phyloP scores from a whole-genome alignment of 163 green algal species.

The Coccomyxa subellipsoidea region DNA sequence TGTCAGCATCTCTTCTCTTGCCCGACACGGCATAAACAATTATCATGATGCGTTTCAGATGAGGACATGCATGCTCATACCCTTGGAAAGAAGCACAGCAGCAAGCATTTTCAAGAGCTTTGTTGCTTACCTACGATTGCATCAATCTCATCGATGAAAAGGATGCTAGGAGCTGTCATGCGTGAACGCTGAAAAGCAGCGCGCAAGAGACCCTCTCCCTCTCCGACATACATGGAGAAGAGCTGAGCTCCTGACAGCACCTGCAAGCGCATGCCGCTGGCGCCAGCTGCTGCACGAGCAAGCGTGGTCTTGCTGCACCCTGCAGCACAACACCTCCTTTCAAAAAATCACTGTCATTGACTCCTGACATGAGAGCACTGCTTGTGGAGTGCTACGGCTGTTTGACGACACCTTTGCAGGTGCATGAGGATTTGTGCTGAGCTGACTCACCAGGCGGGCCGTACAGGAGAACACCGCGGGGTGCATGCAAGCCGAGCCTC shows the following conservation, averaged over 20 bases:
- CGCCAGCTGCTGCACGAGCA: constrained; percentile 64
- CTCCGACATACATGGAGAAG: constrained; percentile 78
- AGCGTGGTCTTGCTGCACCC: constrained; percentile 87
- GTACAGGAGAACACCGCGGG: constrained; percentile 63
- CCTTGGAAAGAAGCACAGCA: background rate
- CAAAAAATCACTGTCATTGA: no score
- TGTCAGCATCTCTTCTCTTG: no score
- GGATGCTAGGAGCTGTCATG: constrained; percentile 71
- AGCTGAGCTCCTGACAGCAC: constrained; percentile 70
- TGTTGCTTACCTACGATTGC: constrained; percentile 49
- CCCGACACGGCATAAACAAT: no score
- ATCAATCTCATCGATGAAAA: constrained; percentile 94
- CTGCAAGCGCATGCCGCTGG: constrained; percentile 57
- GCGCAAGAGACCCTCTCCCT: constrained; percentile 74
- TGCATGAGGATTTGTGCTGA: background rate
- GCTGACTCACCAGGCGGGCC: constrained; percentile 20
- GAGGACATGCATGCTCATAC: no score
- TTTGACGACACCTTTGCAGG: background rate
- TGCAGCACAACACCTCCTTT: constrained; percentile 12
- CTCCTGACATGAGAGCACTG: no score
- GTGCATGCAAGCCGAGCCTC: constrained; percentile 47
- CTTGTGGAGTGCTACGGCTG: background rate
- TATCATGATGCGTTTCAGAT: no score
- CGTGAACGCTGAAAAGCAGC: constrained; percentile 62
- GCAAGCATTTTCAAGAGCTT: background rate